Conservation (phyloP, 306 rosid species). For the Rubus idaeus region DNA sequence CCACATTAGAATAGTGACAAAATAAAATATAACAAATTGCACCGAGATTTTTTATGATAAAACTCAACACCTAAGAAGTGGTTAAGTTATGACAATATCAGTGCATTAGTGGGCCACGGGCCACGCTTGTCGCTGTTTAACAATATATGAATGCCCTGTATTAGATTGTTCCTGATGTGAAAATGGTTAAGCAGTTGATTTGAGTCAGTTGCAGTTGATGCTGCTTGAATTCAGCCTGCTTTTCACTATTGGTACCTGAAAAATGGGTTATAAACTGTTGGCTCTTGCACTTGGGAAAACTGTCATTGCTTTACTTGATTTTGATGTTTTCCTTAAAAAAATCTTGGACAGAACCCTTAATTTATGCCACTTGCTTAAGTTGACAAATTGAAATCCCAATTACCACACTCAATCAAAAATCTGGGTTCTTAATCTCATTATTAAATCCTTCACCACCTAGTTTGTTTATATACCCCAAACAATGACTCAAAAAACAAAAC, state of each 20-base stretch:
- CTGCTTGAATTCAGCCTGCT: conserved; percentile 15
- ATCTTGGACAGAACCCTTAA: neutral
- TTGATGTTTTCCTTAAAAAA: conserved; percentile 5
- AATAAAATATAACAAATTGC: too few species aligned
- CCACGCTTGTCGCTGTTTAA: too few species aligned
- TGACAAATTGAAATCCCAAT: neutral
- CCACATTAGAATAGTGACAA: too few species aligned
- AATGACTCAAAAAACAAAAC: neutral
- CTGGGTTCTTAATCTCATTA: neutral
- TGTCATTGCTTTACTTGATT: neutral
- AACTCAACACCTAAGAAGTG: too few species aligned
- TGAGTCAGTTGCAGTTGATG: neutral
- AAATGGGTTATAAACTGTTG: too few species aligned
- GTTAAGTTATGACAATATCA: too few species aligned
- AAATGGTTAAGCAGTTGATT: neutral
- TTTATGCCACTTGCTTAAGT: conserved; percentile 6
- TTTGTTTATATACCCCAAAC: neutral
- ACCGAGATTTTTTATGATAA: too few species aligned
- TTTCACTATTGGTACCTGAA: neutral
- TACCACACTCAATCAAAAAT: neutral
- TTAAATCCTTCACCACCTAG: neutral
- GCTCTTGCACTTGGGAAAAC: conserved; percentile 4
- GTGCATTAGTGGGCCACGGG: too few species aligned
- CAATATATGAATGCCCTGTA: neutral
- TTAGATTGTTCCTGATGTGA: neutral